Percentiles rank a stretch among this genome's conserved stretches.
phyloP scores from a whole-genome alignment of 768 basidiomycete genomes.

The Boletus bicolor region DNA sequence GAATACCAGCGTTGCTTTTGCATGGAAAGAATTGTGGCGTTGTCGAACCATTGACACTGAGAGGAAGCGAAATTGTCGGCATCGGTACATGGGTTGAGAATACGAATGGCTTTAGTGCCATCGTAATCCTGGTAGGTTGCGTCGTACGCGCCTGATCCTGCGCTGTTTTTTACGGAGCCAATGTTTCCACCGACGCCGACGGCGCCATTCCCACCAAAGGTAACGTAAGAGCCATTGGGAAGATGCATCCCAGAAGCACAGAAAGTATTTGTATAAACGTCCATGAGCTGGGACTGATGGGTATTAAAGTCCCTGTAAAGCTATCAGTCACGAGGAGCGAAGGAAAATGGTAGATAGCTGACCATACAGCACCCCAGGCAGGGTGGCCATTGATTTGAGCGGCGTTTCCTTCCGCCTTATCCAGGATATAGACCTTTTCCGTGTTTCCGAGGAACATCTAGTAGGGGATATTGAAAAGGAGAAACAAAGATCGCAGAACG shows the following conservation, averaged over 20 bases:
- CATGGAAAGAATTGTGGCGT: conserved; percentile 59
- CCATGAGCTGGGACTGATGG: conserved; percentile 19
- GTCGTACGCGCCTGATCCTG: conserved; percentile 53
- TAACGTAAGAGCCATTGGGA: conserved; percentile 71
- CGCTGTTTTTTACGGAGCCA: conserved; percentile 47
- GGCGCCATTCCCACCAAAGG: conserved; percentile 79
- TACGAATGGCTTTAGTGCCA: conserved; percentile 74
- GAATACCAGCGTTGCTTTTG: conserved; percentile 77
- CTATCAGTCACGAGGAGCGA: neutral
- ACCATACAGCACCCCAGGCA: conserved; percentile 74
- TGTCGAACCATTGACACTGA: conserved; percentile 71
- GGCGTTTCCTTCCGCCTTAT: conserved; percentile 82
- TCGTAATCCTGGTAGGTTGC: conserved; percentile 75
- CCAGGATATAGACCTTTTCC: conserved; percentile 85
- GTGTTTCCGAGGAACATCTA: conserved; percentile 80
- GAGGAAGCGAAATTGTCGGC: conserved; percentile 45
- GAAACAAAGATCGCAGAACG: neutral
- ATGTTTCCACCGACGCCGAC: conserved; percentile 62
- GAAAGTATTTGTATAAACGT: conserved; percentile 66
- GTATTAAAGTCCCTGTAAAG: conserved; percentile 24
- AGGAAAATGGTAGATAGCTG: neutral
- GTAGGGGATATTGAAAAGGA: neutral
- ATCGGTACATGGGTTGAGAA: conserved; percentile 71
- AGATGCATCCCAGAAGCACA: conserved; percentile 82
- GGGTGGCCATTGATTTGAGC: conserved; percentile 65